Percentiles rank a stretch among this genome's conserved stretches.
These are phyloP conservation scores for Leersia perrieri DNA, from an alignment of 176 grass and related monocot species.

Conservation along the genomic window DNA sequence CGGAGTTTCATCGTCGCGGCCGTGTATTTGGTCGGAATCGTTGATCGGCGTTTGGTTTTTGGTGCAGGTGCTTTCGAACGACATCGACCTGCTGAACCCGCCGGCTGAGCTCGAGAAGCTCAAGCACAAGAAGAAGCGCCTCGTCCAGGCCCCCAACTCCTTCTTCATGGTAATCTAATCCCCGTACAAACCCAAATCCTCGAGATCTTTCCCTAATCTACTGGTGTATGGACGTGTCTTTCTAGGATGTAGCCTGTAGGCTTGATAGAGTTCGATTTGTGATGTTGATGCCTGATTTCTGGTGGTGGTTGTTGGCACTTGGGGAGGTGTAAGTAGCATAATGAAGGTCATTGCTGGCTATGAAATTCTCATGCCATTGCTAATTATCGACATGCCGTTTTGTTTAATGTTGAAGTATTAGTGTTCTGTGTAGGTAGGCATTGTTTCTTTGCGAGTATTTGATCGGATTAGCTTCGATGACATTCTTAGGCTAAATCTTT, in stretches of 20 bases:
- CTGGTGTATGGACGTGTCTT: no score
- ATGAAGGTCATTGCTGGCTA: neutral
- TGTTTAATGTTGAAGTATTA: neutral
- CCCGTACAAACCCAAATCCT: no score
- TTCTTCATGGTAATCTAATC: constrained; percentile 69
- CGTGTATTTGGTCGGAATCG: neutral
- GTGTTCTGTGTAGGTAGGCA: neutral
- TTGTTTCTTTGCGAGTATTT: neutral
- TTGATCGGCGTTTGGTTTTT: neutral
- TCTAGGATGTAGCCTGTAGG: no score
- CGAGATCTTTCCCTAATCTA: neutral
- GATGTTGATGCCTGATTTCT: neutral
- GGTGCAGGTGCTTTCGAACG: constrained; percentile 68
- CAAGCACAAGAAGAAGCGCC: constrained; percentile 94
- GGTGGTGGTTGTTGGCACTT: neutral
- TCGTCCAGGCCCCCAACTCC: constrained; percentile 80
- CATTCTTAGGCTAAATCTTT: no score
- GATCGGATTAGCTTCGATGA: neutral
- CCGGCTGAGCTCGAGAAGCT: constrained; percentile 77
- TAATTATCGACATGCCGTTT: neutral
- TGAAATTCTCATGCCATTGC: neutral
- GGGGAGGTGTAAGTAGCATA: no score
- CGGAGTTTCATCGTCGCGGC: neutral
- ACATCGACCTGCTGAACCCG: constrained; percentile 83
- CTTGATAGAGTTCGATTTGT: neutral